Conservation (phyloP, 257 asterid species). For the Solanum chmielewskii region DNA sequence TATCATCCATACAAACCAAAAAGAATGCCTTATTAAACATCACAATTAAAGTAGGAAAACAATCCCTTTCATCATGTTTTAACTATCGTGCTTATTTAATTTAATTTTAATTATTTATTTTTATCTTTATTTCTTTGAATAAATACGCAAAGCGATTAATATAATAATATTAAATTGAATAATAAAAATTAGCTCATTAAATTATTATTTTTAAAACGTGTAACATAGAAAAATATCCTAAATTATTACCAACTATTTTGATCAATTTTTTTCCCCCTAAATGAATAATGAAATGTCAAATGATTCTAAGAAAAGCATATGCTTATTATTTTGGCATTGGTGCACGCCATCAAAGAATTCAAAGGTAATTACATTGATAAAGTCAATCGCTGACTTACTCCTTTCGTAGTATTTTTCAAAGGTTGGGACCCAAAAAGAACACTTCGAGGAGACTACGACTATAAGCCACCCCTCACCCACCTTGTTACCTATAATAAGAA, state of each 20-base stretch:
- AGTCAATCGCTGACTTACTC: not conserved
- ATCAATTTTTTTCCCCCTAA: too few species aligned
- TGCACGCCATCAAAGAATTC: not conserved
- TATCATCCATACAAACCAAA: not conserved
- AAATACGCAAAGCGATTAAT: too few species aligned
- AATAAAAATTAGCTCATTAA: too few species aligned
- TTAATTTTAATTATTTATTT: too few species aligned
- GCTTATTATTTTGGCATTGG: not conserved
- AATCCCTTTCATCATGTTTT: too few species aligned
- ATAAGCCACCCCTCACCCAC: not conserved
- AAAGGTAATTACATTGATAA: not conserved
- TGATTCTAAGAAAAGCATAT: not conserved
- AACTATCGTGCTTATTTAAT: not conserved
- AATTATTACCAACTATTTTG: too few species aligned
- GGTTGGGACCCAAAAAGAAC: not conserved
- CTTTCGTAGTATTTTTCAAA: not conserved
- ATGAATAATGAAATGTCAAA: not conserved
- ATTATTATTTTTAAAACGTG: too few species aligned
- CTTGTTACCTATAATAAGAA: not conserved
- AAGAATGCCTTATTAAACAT: too few species aligned
- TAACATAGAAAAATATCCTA: too few species aligned
- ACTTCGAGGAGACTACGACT: not conserved
- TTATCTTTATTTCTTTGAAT: too few species aligned
- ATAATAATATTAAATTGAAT: too few species aligned
- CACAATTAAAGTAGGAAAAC: too few species aligned